phyloP scores from a whole-genome alignment of 179 eudicot species.

The Silene coronaria region DNA sequence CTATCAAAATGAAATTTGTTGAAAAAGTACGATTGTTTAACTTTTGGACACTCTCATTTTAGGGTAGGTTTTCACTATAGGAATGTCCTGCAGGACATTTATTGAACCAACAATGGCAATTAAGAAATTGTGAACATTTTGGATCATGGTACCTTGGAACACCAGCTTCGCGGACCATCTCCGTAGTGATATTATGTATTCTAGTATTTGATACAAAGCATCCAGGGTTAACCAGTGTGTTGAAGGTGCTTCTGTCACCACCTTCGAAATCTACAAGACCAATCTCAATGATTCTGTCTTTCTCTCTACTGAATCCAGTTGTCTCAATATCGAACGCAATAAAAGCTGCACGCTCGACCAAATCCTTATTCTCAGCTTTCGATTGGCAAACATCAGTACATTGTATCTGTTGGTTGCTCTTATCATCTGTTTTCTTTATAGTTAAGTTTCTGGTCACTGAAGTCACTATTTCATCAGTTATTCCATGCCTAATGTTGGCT shows the following conservation, averaged over 20 bases:
- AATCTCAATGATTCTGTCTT: constrained; percentile 67
- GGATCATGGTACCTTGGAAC: constrained; percentile 65
- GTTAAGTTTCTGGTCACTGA: constrained; percentile 26
- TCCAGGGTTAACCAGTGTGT: constrained; percentile 75
- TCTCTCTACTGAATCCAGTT: constrained; percentile 55
- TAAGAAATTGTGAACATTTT: constrained; percentile 11
- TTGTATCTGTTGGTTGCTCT: constrained; percentile 31
- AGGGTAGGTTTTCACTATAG: too few species aligned
- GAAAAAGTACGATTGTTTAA: too few species aligned
- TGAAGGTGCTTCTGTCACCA: constrained; percentile 77
- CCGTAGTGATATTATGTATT: constrained; percentile 55
- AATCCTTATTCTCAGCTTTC: constrained; percentile 40
- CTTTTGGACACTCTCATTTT: too few species aligned
- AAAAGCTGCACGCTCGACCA: constrained; percentile 45
- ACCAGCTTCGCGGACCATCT: constrained; percentile 56
- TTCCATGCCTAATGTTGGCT: constrained; percentile 37
- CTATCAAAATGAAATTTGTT: too few species aligned
- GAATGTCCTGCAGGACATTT: too few species aligned
- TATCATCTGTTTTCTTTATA: constrained; percentile 30
- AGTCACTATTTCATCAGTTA: constrained; percentile 30
- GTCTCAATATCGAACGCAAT: constrained; percentile 82
- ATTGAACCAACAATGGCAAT: neutral
- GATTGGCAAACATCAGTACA: constrained; percentile 37
- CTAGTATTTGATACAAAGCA: constrained; percentile 43
- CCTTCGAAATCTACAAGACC: constrained; percentile 72